A percentile compares a stretch with the other conserved stretches of the same genome.
These are phyloP conservation scores for Penicillium riverlandense DNA, from an alignment of 495 filamentous ascomycete species.

Conservation along the genomic window DNA sequence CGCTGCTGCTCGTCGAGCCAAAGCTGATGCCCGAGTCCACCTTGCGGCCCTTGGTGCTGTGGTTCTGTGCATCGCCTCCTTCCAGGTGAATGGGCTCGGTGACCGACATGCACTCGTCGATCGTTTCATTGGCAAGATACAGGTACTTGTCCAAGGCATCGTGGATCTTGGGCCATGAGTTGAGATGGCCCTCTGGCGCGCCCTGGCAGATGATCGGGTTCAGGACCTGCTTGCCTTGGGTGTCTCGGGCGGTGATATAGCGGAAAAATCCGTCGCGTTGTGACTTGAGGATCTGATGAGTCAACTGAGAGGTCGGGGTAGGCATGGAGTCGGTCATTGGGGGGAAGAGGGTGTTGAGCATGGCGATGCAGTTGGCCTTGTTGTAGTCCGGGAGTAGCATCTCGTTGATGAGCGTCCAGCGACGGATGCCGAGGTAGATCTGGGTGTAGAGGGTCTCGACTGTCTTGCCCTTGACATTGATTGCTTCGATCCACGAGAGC, in stretches of 20 bases:
- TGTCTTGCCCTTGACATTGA: constrained; percentile 48
- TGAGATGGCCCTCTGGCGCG: constrained; percentile 39
- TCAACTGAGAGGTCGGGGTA: constrained; percentile 49
- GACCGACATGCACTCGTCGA: constrained; percentile 51
- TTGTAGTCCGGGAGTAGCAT: constrained; percentile 57
- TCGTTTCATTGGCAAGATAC: constrained; percentile 48
- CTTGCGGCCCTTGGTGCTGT: constrained; percentile 42
- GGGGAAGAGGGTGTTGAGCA: constrained; percentile 74
- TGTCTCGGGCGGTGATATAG: constrained; percentile 55
- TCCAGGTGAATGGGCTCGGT: constrained; percentile 39
- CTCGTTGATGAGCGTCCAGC: constrained; percentile 58
- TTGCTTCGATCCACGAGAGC: constrained; percentile 44
- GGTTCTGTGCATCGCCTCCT: constrained; percentile 14
- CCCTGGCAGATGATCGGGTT: constrained; percentile 49
- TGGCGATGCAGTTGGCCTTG: constrained; percentile 64
- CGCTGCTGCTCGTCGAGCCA: constrained; percentile 26
- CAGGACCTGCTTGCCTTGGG: constrained; percentile 49
- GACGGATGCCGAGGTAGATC: constrained; percentile 59
- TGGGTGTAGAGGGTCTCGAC: constrained; percentile 58
- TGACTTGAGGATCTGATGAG: constrained; percentile 40
- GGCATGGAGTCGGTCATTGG: constrained; percentile 39
- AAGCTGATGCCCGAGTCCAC: constrained; percentile 62
- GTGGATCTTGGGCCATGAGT: constrained; percentile 50
- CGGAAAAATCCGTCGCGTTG: constrained; percentile 62
- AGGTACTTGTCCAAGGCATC: constrained; percentile 57